Conservation (phyloP, 352 stramenopile species). For the Elongisporangium undulatum region DNA sequence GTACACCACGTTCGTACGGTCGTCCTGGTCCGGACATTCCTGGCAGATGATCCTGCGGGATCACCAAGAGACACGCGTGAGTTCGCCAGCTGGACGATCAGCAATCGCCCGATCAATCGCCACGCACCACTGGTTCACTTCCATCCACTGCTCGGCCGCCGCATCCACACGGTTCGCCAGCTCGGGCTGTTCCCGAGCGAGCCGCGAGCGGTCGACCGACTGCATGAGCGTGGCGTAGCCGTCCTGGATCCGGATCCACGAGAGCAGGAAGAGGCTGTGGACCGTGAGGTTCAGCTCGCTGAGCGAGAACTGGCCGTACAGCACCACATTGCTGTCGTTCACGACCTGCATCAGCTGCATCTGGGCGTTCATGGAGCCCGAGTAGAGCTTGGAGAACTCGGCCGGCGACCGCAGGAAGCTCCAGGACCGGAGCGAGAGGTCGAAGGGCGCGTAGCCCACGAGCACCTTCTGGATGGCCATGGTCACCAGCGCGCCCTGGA, state of each 20-base stretch:
- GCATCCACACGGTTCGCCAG: background rate
- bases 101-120: too few species aligned
- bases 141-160: slow-evolving; percentile 32
- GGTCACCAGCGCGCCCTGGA: slow-evolving; percentile 16
- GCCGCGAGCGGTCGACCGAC: slow-evolving; percentile 23
- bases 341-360: slow-evolving; percentile 24
- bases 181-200: slow-evolving; percentile 2
- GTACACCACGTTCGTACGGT: slow-evolving; percentile 38
- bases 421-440: slow-evolving; percentile 27
- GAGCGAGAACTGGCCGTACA: slow-evolving; percentile 23
- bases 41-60: slow-evolving; percentile 50
- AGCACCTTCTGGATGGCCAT: slow-evolving; percentile 38
- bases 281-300: slow-evolving; percentile 15
- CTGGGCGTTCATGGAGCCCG: slow-evolving; percentile 26
- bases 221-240: slow-evolving; percentile 43
- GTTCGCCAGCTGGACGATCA: background rate
- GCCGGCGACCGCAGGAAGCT: slow-evolving; percentile 24
- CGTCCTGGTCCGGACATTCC: slow-evolving; percentile 16
- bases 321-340: slow-evolving; percentile 27
- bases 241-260: slow-evolving; percentile 26
- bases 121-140: slow-evolving; percentile 57
- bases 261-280: slow-evolving; percentile 42
- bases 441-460: slow-evolving; percentile 9
- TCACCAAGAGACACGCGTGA: slow-evolving; percentile 2
- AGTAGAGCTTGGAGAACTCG: slow-evolving; percentile 26